Evolutionary conservation across 768 basidiomycete genomes (phyloP).

Genomic region (Pulveroboletus sp.): DNA sequence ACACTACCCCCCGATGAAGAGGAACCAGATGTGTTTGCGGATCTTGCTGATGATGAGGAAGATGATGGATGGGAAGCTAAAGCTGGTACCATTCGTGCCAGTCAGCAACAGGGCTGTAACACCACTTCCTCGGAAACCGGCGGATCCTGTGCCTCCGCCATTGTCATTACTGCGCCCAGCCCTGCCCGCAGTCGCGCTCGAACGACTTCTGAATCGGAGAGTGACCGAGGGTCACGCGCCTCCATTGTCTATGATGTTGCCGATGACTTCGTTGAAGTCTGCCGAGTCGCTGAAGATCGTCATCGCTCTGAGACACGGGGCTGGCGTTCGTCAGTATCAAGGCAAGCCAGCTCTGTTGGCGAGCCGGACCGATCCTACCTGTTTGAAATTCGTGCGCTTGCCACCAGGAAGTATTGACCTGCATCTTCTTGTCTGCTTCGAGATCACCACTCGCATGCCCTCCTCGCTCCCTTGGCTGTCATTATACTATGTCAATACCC

Average conservation of each 20-base stretch:
- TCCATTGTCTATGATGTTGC: slow-evolving; percentile 79
- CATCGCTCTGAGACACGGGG: slow-evolving; percentile 84
- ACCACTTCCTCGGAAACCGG: slow-evolving; percentile 27
- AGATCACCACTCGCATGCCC: slow-evolving; percentile 1
- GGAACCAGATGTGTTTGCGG: slow-evolving; percentile 94
- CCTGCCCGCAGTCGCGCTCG: slow-evolving; percentile 62
- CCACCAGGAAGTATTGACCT: slow-evolving; percentile 75
- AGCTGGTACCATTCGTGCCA: slow-evolving; percentile 78
- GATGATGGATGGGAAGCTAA: slow-evolving; percentile 67
- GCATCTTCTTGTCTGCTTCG: background rate
- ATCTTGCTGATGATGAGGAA: slow-evolving; percentile 89
- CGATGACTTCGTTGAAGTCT: slow-evolving; percentile 68
- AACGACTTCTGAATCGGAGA: slow-evolving; percentile 72
- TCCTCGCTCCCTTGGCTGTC: slow-evolving; percentile 1
- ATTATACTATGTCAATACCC: slow-evolving; percentile 17
- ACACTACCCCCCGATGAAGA: slow-evolving; percentile 83
- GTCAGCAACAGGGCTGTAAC: slow-evolving; percentile 39
- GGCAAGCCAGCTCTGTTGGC: slow-evolving; percentile 19
- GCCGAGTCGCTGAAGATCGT: slow-evolving; percentile 74
- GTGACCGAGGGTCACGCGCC: slow-evolving; percentile 71
- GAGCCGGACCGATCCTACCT: slow-evolving; percentile 63
- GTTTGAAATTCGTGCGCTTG: slow-evolving; percentile 81
- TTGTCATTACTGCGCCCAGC: slow-evolving; percentile 47
- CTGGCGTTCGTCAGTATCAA: slow-evolving; percentile 47
- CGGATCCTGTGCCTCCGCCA: slow-evolving; percentile 22